A percentile compares a stretch with the other conserved stretches of the same genome.
Conservation (phyloP, 106 monocot species). For the Vanilla planifolia region DNA sequence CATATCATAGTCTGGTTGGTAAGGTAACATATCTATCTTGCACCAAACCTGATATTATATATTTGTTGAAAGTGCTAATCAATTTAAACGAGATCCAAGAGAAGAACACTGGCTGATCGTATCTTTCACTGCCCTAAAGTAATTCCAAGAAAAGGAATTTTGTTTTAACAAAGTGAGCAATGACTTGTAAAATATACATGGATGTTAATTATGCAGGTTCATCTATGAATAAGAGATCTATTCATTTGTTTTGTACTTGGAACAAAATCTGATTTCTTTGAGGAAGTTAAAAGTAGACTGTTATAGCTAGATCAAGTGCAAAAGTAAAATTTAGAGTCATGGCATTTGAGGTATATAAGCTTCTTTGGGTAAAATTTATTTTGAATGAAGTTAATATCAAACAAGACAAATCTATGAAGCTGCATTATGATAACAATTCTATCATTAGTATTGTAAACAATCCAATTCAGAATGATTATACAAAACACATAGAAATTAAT, state of each 20-base stretch:
- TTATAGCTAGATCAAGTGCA: too few relatives aligned
- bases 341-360: too few relatives aligned
- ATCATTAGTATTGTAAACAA: not conserved
- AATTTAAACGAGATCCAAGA: not conserved
- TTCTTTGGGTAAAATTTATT: too few relatives aligned
- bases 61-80: not conserved
- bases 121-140: not conserved
- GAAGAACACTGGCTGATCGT: not conserved
- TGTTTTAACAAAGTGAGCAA: not conserved
- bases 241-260: not conserved
- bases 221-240: not conserved
- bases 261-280: too few relatives aligned
- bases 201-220: not conserved
- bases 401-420: not conserved
- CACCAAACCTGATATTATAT: not conserved
- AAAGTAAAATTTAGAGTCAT: too few relatives aligned
- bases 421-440: not conserved
- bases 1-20: not conserved
- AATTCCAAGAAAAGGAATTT: not conserved
- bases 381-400: not conserved
- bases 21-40: not conserved
- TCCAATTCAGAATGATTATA: not conserved
- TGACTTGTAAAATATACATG: not conserved
- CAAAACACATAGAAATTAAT: too few relatives aligned
- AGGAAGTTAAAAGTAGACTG: too few relatives aligned